A percentile compares a stretch with the other conserved stretches of the same genome.
Evolutionary conservation across 2,329 filamentous ascomycete genomes (phyloP).

Genomic region (Rhynchosporium secalis): DNA sequence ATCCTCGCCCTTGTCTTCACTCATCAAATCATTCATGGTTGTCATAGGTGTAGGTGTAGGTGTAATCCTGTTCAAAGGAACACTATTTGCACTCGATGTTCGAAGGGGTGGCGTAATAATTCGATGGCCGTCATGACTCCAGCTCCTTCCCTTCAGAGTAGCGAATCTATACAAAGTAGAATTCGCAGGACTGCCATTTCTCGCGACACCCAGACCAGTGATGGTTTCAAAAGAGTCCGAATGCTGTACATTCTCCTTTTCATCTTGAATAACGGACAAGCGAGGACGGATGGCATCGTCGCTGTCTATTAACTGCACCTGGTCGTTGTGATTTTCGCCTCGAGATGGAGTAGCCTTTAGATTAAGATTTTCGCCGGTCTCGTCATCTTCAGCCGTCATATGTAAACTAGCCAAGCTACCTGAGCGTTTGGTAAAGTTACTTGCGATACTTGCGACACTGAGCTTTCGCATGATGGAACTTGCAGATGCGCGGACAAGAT

Average conservation of each 20-base stretch:
- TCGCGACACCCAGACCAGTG: slow-evolving; percentile 11
- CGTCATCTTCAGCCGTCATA: slow-evolving; percentile 32
- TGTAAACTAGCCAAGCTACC: slow-evolving; percentile 38
- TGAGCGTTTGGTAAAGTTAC: slow-evolving; percentile 72
- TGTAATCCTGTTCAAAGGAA: slow-evolving; percentile 9
- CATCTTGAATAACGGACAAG: slow-evolving; percentile 36
- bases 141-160: slow-evolving; percentile 34
- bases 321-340: slow-evolving; percentile 26
- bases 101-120: slow-evolving; percentile 34
- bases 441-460: slow-evolving; percentile 77
- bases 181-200: slow-evolving; percentile 27
- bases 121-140: slow-evolving; percentile 34
- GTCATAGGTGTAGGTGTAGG: slow-evolving; percentile 17
- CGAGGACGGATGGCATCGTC: slow-evolving; percentile 29
- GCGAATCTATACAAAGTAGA: slow-evolving; percentile 30
- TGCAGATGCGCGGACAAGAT: slow-evolving; percentile 74
- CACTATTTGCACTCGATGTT: slow-evolving; percentile 36
- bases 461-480: slow-evolving; percentile 86
- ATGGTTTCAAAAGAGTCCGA: slow-evolving; percentile 29
- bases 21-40: slow-evolving; percentile 21
- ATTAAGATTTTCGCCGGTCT: slow-evolving; percentile 17
- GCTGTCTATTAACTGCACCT: slow-evolving; percentile 17
- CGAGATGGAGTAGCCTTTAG: slow-evolving; percentile 20
- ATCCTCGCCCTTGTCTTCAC: slow-evolving; percentile 33
- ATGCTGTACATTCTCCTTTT: slow-evolving; percentile 33